Conservation (phyloP, 179 eudicot species). For the Kewa caespitosa region DNA sequence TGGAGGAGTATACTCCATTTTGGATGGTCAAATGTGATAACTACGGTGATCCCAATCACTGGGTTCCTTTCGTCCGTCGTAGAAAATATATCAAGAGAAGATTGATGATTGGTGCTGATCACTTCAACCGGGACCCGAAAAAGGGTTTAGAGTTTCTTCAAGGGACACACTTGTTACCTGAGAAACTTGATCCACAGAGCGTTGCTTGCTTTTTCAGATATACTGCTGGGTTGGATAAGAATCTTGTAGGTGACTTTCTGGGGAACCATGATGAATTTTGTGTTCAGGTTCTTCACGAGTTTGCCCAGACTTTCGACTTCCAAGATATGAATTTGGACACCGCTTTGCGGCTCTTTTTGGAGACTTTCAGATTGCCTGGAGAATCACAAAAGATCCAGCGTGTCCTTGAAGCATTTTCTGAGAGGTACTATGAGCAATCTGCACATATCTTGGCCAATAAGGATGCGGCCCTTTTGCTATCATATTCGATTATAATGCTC, state of each 20-base stretch:
- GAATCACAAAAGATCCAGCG: constrained; percentile 76
- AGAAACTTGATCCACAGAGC: constrained; percentile 69
- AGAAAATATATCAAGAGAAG: constrained; percentile 62
- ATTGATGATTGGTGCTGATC: constrained; percentile 78
- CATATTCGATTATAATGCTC: constrained; percentile 73
- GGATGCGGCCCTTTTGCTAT: constrained; percentile 71
- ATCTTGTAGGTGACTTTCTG: constrained; percentile 71
- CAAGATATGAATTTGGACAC: constrained; percentile 66
- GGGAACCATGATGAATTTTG: constrained; percentile 77
- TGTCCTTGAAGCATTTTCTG: constrained; percentile 72
- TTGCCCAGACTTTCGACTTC: constrained; percentile 71
- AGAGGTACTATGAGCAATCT: constrained; percentile 71
- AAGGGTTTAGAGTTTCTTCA: constrained; percentile 75
- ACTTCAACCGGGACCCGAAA: constrained; percentile 68
- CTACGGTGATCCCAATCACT: constrained; percentile 60
- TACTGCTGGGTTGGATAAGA: constrained; percentile 70
- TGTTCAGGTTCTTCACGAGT: constrained; percentile 73
- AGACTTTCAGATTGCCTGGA: constrained; percentile 66
- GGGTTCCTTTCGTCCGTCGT: constrained; percentile 72
- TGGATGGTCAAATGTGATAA: constrained; percentile 70
- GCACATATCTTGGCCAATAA: constrained; percentile 58
- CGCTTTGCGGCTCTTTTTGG: constrained; percentile 67
- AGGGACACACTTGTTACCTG: constrained; percentile 68
- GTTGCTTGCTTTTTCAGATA: constrained; percentile 75
- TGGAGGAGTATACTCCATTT: constrained; percentile 62